These are phyloP conservation scores for Thalassia testudinum DNA, from an alignment of 116 monocot species.

Conservation along the genomic window DNA sequence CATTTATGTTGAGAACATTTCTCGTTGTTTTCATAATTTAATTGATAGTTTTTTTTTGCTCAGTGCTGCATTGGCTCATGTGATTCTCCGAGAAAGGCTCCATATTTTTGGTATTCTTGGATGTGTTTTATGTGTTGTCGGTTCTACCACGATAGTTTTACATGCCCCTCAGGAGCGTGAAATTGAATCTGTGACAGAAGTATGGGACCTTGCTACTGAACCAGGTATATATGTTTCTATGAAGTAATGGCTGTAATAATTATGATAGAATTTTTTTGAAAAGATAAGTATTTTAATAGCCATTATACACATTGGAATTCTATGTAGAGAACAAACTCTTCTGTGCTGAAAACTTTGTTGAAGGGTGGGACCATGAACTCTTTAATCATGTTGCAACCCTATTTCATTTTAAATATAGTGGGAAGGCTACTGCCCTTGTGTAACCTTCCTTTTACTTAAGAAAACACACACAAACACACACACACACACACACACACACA, in stretches of 20 bases:
- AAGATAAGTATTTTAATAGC: too few relatives aligned
- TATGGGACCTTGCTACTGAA: conserved; percentile 95
- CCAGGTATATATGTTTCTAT: conserved; percentile 42
- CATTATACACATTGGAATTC: too few relatives aligned
- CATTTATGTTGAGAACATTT: not conserved
- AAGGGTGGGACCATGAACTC: too few relatives aligned
- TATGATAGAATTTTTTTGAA: not conserved
- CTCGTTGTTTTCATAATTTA: not conserved
- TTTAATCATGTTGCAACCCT: too few relatives aligned
- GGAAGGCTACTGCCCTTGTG: too few relatives aligned
- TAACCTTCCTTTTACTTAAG: too few relatives aligned
- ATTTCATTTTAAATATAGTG: too few relatives aligned
- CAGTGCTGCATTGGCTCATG: conserved; percentile 94
- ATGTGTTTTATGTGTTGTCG: conserved; percentile 88
- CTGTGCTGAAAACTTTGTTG: too few relatives aligned
- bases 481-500: too few relatives aligned
- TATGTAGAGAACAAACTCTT: too few relatives aligned
- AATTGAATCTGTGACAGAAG: conserved; percentile 85
- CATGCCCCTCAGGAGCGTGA: conserved; percentile 95
- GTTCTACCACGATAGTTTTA: conserved; percentile 91
- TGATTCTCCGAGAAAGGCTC: conserved; percentile 76
- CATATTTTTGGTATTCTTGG: conserved; percentile 95
- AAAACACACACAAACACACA: too few relatives aligned
- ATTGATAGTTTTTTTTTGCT: conserved; percentile 8
- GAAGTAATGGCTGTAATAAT: not conserved